Evolutionary conservation across 1,284 basidiomycete species (phyloP), one percentile per base, ranked within the genome.

Genomic region (Rhizoctonia solani): DNA sequence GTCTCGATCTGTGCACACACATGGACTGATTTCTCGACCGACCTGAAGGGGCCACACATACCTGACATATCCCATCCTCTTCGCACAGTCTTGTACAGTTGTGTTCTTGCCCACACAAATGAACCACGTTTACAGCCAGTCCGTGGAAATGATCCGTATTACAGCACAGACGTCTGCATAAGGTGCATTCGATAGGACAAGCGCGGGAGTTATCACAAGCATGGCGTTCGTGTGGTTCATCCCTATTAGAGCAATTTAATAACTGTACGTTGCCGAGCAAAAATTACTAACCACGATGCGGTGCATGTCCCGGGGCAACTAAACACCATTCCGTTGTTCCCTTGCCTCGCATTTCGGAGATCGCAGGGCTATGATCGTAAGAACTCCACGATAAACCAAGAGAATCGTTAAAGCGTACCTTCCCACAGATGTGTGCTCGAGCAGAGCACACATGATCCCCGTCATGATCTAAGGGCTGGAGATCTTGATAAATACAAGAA

Each of bases 101-200:
- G 19, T 53, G 61, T 13, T 78, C 82, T 37, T 46, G 86, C 85
- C 84, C 85, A 77, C 85, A 87, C n/a, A 87, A 77, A 75, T 87
- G 85, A 16, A 80, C 69, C 0, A 78, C 76, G 11, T 69, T 70
- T 0, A 66, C 46, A 4, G 80, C 72, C 0, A 85, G 74, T 2
- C 79, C 83, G 69, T 87, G 86, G 61, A 87, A 75, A 74, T 87
- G 86, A 67, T 85, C 76, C 19, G 73, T 69, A 39, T 75, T 72
- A 3, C 79, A 75, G 68, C 85, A 87, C 5, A 84, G 74, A 11
- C 84, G 78, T 68, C 80, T 82, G 72, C 86, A 87, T 3, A 87
- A 72, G 59, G 81, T 76, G 69, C 85, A 87, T 2, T 73, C 71
- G 3, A 87, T 72, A 0, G 85, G 83, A 69, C 86, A 87, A 32